Conservation (phyloP, 805 yeast genomes). For the Starmera pachycereana region DNA sequence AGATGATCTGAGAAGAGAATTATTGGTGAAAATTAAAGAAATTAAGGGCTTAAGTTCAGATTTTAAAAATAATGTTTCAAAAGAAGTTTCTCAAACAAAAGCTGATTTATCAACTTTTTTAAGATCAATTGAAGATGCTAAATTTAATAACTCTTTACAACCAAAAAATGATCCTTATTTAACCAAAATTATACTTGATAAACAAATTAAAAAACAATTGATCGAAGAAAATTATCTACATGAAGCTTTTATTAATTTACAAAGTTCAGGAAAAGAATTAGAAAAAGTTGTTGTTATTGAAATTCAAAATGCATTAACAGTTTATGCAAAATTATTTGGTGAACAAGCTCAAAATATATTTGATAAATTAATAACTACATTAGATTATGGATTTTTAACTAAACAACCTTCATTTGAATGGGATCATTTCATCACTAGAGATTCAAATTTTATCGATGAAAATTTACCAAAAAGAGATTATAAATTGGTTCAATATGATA, state of each 20-base stretch:
- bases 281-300: slow-evolving; percentile 84
- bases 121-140: slow-evolving; percentile 58
- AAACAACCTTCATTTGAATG: slow-evolving; percentile 81
- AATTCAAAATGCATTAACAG: slow-evolving; percentile 70
- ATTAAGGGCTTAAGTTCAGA: slow-evolving; percentile 75
- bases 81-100: slow-evolving; percentile 61
- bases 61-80: slow-evolving; percentile 64
- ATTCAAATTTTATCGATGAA: slow-evolving; percentile 60
- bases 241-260: slow-evolving; percentile 82
- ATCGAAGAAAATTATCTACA: slow-evolving; percentile 78
- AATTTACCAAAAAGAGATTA: slow-evolving; percentile 49
- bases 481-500: slow-evolving; percentile 53
- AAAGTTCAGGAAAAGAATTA: slow-evolving; percentile 78
- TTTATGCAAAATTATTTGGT: slow-evolving; percentile 60
- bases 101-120: slow-evolving; percentile 40
- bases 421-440: slow-evolving; percentile 71
- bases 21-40: slow-evolving; percentile 77
- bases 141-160: slow-evolving; percentile 31
- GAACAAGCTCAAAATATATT: slow-evolving; percentile 67
- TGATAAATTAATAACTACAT: slow-evolving; percentile 51
- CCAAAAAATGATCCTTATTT: slow-evolving; percentile 75
- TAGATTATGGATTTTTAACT: slow-evolving; percentile 60
- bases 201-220: slow-evolving; percentile 67
- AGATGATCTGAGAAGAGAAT: slow-evolving; percentile 62
- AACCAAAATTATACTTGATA: slow-evolving; percentile 59